Conservation (phyloP, 345 rosid genomes). For the Acer saccharum region DNA sequence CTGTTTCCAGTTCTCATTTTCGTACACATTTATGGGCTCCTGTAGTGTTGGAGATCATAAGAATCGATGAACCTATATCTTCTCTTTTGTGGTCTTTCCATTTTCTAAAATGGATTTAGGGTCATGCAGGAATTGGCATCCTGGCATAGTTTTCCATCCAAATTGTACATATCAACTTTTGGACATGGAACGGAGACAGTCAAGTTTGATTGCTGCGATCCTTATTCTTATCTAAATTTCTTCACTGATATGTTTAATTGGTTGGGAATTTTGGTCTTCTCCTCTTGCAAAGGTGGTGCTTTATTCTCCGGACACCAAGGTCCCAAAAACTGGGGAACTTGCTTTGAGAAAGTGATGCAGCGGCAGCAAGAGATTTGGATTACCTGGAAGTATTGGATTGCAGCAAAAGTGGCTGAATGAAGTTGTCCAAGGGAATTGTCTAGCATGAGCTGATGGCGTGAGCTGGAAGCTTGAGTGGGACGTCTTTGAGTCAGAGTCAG, state of each 20-base stretch:
- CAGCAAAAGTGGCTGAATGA: too few relatives aligned
- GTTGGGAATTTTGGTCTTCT: slow-evolving; percentile 46
- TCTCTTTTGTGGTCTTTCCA: neutral
- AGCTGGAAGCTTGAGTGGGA: too few relatives aligned
- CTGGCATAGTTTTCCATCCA: too few relatives aligned
- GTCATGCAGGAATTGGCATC: slow-evolving; percentile 19
- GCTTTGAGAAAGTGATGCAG: too few relatives aligned
- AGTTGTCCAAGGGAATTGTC: too few relatives aligned
- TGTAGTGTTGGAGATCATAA: neutral
- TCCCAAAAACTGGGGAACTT: slow-evolving; percentile 94
- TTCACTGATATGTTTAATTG: slow-evolving; percentile 59
- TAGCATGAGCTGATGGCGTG: too few relatives aligned
- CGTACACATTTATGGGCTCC: neutral
- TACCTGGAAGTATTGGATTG: too few relatives aligned
- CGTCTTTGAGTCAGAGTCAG: too few relatives aligned
- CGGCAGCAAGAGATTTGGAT: too few relatives aligned
- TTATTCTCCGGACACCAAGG: slow-evolving; percentile 85
- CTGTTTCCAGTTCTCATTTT: neutral
- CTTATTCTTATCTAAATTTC: slow-evolving; percentile 61
- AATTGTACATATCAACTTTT: too few relatives aligned
- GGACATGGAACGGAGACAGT: slow-evolving; percentile 35
- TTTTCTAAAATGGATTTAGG: slow-evolving; percentile 39
- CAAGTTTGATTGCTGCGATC: slow-evolving; percentile 48
- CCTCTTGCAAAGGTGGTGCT: slow-evolving; percentile 78
- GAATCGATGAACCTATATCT: slow-evolving; percentile 3